phyloP scores from a whole-genome alignment of 441 rosid species.

The Erodium moschatum region DNA sequence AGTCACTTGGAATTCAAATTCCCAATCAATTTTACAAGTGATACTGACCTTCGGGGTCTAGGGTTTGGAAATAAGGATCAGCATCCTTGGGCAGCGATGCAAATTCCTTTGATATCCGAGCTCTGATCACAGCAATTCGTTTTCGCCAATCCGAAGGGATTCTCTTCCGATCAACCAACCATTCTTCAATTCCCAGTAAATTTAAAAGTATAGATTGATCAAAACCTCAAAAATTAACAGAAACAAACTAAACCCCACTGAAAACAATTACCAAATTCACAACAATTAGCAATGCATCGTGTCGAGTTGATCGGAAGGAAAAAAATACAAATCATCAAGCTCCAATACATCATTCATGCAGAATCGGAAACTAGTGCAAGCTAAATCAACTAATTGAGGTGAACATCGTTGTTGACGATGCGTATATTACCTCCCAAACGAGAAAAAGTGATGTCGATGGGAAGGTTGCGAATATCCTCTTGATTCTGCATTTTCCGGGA shows the following conservation, averaged over 20 bases:
- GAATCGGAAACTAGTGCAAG: background rate
- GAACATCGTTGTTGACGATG: background rate
- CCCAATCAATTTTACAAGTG: background rate
- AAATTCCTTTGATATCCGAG: conserved; percentile 64
- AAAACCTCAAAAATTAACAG: background rate
- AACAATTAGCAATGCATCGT: background rate
- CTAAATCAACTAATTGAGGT: background rate
- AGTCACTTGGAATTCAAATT: background rate
- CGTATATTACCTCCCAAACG: conserved; percentile 67
- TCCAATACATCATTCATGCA: background rate
- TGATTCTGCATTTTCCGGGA: conserved; percentile 39
- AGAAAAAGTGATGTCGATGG: conserved; percentile 85
- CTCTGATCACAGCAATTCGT: conserved; percentile 55
- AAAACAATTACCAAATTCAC: conserved; percentile 8
- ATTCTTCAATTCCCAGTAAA: conserved; percentile 38
- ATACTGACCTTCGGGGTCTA: conserved; percentile 61
- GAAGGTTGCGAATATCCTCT: conserved; percentile 80
- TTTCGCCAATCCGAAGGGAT: conserved; percentile 86
- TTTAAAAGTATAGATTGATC: background rate
- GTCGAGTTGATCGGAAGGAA: background rate
- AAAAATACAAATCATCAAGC: background rate
- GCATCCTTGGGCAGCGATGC: conserved; percentile 63
- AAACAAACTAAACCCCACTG: conserved; percentile 1
- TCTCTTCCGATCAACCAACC: conserved; percentile 96
- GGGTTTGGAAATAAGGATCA: conserved; percentile 68